Evolutionary conservation across 2,329 filamentous ascomycete species (phyloP).

Genomic region (Eurotiales sp.): DNA sequence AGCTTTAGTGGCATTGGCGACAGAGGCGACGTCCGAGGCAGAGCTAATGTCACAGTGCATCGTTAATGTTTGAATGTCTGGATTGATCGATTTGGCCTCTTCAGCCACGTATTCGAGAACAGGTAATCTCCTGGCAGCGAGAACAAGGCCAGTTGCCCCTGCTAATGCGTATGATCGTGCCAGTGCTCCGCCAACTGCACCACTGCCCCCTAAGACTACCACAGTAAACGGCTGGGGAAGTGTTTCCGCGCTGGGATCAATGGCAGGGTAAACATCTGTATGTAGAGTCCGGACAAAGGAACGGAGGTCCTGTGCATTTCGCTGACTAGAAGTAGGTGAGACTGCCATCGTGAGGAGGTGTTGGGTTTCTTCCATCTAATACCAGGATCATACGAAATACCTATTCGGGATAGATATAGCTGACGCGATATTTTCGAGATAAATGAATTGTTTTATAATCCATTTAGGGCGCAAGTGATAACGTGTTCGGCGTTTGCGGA

Average conservation of each 20-base stretch:
- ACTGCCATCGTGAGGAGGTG: no score
- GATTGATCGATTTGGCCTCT: constrained; percentile 22
- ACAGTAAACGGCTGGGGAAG: constrained; percentile 28
- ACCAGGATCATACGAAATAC: no score
- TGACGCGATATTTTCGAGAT: no score
- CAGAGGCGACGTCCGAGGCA: constrained; percentile 21
- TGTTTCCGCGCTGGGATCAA: constrained; percentile 19
- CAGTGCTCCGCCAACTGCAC: constrained; percentile 34
- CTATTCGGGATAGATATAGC: no score
- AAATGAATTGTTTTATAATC: no score
- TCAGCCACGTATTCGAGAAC: constrained; percentile 26
- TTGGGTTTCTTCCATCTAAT: no score
- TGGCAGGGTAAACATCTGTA: constrained; percentile 17
- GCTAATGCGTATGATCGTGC: constrained; percentile 32
- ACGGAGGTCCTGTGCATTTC: constrained; percentile 15
- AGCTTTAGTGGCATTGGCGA: constrained; percentile 18
- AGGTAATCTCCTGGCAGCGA: constrained; percentile 28
- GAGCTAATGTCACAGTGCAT: constrained; percentile 30
- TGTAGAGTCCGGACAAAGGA: constrained; percentile 18
- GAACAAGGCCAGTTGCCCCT: constrained; percentile 29
- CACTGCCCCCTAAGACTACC: constrained; percentile 34
- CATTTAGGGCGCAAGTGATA: no score
- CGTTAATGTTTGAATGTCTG: constrained; percentile 24
- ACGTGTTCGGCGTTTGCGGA: no score
- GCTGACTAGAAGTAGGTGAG: constrained; percentile 12